A percentile compares a stretch with the other conserved stretches of the same genome.
phyloP scores from a whole-genome alignment of 1,284 basidiomycete genomes.

The Marasmius tenuissimus region DNA sequence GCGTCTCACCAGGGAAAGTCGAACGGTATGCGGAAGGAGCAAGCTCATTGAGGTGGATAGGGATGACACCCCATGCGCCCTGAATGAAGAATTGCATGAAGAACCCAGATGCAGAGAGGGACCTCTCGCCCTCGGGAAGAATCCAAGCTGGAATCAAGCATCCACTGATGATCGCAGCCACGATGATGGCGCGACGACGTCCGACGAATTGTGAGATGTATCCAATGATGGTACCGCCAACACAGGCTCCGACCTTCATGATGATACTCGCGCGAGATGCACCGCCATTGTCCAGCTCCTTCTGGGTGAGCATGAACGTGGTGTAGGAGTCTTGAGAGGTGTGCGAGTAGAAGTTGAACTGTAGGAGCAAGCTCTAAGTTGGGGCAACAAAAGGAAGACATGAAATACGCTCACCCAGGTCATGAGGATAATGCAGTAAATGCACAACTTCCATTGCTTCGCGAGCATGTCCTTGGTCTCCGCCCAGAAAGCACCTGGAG shows the following conservation, averaged over 20 bases:
- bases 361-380: too few relatives aligned
- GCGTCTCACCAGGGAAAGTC: conserved; percentile 31
- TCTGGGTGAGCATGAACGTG: conserved; percentile 11
- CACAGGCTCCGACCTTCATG: conserved; percentile 13
- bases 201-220: conserved; percentile 12
- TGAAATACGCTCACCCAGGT: background rate
- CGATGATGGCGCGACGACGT: conserved; percentile 10
- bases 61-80: conserved; percentile 16
- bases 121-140: conserved; percentile 5
- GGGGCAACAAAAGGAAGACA: too few relatives aligned
- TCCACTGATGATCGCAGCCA: conserved; percentile 6
- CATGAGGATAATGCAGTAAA: conserved; percentile 5
- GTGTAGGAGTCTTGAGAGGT: conserved; percentile 14
- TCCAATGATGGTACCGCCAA: conserved; percentile 13
- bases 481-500: conserved; percentile 9
- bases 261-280: conserved; percentile 12
- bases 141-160: conserved; percentile 14
- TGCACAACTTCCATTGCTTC: conserved; percentile 11
- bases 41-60: conserved; percentile 35
- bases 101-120: conserved; percentile 11
- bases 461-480: conserved; percentile 4
- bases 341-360: conserved; percentile 15
- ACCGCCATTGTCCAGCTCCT: conserved; percentile 9
- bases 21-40: conserved; percentile 42
- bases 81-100: conserved; percentile 17